Percentiles rank a stretch among this genome's conserved stretches.
Evolutionary conservation across 2,329 filamentous ascomycete species (phyloP).

Genomic region (Penicillium sp.): DNA sequence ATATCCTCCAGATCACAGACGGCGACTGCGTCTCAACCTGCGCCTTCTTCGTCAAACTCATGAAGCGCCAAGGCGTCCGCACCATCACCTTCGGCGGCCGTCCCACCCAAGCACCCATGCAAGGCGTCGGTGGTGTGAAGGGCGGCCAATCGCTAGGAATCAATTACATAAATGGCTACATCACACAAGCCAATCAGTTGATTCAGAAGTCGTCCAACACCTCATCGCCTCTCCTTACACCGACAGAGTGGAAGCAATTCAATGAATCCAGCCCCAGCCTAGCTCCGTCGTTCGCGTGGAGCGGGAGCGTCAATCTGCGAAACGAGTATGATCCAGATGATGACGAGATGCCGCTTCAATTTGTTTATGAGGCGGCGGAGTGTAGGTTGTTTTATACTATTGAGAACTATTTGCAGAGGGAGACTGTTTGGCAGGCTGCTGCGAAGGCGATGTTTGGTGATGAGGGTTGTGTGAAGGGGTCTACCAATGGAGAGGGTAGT

Average conservation of each 20-base stretch:
- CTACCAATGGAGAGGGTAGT: conserved; percentile 20
- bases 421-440: conserved; percentile 50
- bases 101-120: conserved; percentile 52
- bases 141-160: conserved; percentile 41
- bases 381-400: conserved; percentile 58
- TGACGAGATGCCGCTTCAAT: conserved; percentile 51
- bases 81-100: conserved; percentile 58
- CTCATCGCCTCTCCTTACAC: conserved; percentile 14
- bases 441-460: conserved; percentile 22
- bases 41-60: conserved; percentile 53
- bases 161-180: conserved; percentile 23
- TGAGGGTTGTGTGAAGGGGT: conserved; percentile 21
- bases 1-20: conserved; percentile 43
- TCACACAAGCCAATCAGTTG: conserved; percentile 15
- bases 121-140: conserved; percentile 62
- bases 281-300: conserved; percentile 12
- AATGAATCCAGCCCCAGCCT: conserved; percentile 16
- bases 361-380: conserved; percentile 56
- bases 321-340: conserved; percentile 45
- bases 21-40: conserved; percentile 59
- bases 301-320: conserved; percentile 42
- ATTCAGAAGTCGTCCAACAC: conserved; percentile 11
- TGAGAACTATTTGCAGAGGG: conserved; percentile 49
- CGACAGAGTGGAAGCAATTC: conserved; percentile 17
- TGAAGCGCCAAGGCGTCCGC: conserved; percentile 52